Percentiles rank a stretch among this genome's conserved stretches.
phyloP scores from a whole-genome alignment of 2,329 filamentous ascomycete species.

The Ophiocordyceps camponoti-floridani region DNA sequence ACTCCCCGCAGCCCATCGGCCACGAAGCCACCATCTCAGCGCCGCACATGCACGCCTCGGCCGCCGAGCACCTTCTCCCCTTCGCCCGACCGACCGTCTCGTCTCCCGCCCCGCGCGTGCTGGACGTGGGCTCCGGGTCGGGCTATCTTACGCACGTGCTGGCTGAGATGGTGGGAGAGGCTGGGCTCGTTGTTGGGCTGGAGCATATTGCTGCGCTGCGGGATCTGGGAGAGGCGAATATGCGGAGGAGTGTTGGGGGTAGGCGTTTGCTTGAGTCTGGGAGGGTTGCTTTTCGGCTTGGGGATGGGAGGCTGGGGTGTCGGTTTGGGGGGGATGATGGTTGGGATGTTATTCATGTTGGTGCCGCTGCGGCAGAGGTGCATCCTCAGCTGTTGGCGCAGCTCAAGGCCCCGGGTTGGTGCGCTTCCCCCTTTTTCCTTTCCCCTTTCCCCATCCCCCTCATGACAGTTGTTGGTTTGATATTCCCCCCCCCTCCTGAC shows the following conservation, averaged over 20 bases:
- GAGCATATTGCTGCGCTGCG: constrained; percentile 54
- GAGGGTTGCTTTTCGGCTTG: constrained; percentile 53
- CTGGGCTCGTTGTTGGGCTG: constrained; percentile 44
- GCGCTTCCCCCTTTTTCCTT: constrained; percentile 5
- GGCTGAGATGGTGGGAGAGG: constrained; percentile 50
- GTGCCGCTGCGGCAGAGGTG: constrained; percentile 61
- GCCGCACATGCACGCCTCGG: constrained; percentile 42
- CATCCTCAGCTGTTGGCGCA: constrained; percentile 61
- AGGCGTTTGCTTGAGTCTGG: constrained; percentile 41
- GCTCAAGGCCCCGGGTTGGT: constrained; percentile 57
- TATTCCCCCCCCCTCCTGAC: neutral
- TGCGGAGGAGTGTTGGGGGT: constrained; percentile 44
- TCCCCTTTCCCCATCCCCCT: neutral
- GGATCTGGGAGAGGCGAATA: constrained; percentile 45
- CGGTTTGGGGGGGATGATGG: constrained; percentile 27
- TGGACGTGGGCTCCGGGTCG: constrained; percentile 60
- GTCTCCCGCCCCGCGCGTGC: constrained; percentile 29
- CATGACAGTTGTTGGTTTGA: constrained; percentile 3
- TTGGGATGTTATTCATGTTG: constrained; percentile 93
- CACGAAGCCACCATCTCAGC: constrained; percentile 38
- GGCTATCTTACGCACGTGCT: constrained; percentile 81
- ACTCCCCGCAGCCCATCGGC: constrained; percentile 37
- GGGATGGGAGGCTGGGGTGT: constrained; percentile 55
- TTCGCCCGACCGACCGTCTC: constrained; percentile 19
- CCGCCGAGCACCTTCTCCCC: constrained; percentile 29